Conservation (phyloP, 306 rosid genomes). For the Casuarina equisetifolia region DNA sequence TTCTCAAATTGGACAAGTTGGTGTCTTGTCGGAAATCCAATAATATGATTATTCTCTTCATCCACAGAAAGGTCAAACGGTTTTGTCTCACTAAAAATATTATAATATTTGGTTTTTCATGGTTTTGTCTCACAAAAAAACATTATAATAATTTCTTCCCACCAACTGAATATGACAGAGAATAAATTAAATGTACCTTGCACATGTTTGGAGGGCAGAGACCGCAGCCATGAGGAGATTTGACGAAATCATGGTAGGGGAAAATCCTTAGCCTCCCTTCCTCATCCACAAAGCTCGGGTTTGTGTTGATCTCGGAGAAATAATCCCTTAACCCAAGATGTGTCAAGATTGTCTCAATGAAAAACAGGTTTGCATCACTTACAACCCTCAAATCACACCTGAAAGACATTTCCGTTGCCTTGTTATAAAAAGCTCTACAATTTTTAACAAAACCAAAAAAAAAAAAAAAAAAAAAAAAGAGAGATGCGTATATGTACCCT, state of each 20-base stretch:
- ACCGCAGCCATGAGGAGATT: constrained; percentile 54
- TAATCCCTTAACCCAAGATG: constrained; percentile 61
- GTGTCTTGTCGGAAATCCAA: not conserved
- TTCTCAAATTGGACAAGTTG: not conserved
- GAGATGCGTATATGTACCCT: constrained; percentile 33
- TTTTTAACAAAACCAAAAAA: not conserved
- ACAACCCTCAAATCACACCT: constrained; percentile 85
- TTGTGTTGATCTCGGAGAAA: constrained; percentile 71
- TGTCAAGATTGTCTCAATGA: constrained; percentile 66
- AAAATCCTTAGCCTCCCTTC: constrained; percentile 59
- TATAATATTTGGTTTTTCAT: no score
- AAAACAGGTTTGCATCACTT: constrained; percentile 75
- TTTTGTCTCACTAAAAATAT: no score
- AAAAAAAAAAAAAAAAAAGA: not conserved
- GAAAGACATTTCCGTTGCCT: constrained; percentile 6
- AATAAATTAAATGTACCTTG: constrained; percentile 47
- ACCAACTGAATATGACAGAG: no score
- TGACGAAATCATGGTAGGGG: constrained; percentile 60
- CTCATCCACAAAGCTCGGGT: constrained; percentile 60
- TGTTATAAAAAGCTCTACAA: not conserved
- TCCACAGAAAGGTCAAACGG: no score
- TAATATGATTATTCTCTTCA: not conserved
- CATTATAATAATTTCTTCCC: not conserved
- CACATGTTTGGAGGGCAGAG: constrained; percentile 87
- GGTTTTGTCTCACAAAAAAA: no score